Evolutionary conservation across 176 grass and related monocot species (phyloP), one percentile per base, ranked within the genome.

Genomic region (Aegilops umbellulata): DNA sequence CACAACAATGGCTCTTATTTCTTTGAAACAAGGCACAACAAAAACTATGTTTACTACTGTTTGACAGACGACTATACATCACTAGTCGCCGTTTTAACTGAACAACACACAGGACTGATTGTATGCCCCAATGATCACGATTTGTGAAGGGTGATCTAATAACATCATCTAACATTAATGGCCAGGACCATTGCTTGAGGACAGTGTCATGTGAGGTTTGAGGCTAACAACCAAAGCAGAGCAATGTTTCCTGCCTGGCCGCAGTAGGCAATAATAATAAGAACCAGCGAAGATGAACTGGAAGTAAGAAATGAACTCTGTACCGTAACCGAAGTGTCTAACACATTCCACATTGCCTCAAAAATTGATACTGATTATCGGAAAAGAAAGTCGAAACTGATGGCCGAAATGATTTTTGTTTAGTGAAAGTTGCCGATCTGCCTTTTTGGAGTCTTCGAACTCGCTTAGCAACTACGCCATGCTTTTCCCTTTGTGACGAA

Each of bases 201-300:
- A 76, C 83, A 42, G 29, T 71, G 19, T 31, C 81, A 71, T 69
- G n/a, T 23, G 49, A 77, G 49, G 68, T 77, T 74, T 84, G 38
- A 80, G 39, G 69, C 77, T 81, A 83, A 86, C 73, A 25, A 11
- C 63, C 16, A 83, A 86, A 13, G 60, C 66, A 41, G 69, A 76
- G 55, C 39, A 39, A 69, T 77, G 79, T 38, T 51, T 82, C 39
- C 53, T 76, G 88, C 55, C 55, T 58, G 55, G 55, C 70, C 75
- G 31, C 20, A 74, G 41, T 87, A 8, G 31, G 27, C 64, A 68
- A 70, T 14, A 41, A 70, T 14, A 41, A 55, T 49, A 27, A 19
- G 51, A 80, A 86, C 10, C 8, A 36, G 71, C 19, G 12, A 77
- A 84, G 20, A 65, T 20, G 25, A 14, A 69, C 10, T 41, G 78